Evolutionary conservation across 2,329 filamentous ascomycete genomes (phyloP).

Genomic region (Cytospora piceae): DNA sequence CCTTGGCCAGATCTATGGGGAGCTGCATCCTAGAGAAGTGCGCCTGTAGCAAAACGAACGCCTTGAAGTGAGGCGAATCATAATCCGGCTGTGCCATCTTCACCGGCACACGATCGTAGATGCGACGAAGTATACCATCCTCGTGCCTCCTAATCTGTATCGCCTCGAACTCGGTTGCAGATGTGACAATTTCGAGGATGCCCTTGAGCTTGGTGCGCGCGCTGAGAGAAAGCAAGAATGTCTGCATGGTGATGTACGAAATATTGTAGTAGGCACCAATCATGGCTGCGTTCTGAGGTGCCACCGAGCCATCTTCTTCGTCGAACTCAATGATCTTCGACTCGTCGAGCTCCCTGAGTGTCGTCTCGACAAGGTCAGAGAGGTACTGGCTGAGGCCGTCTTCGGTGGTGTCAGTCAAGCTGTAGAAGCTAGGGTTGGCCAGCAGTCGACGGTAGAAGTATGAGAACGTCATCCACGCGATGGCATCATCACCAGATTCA

Average conservation of each 20-base stretch:
- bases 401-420: conserved; percentile 83
- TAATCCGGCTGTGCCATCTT: conserved; percentile 88
- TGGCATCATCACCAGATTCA: conserved; percentile 91
- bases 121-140: conserved; percentile 81
- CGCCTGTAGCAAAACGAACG: conserved; percentile 94
- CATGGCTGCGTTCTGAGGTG: conserved; percentile 93
- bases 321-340: conserved; percentile 96
- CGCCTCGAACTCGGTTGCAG: conserved; percentile 93
- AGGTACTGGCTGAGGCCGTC: conserved; percentile 93
- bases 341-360: conserved; percentile 85
- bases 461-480: conserved; percentile 98
- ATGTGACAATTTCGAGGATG: conserved; percentile 94
- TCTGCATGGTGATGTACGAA: conserved; percentile 99
- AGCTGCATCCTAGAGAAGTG: conserved; percentile 98
- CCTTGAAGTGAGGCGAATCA: conserved; percentile 97
- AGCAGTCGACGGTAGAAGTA: conserved; percentile 96
- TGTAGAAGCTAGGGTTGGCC: conserved; percentile 96
- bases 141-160: conserved; percentile 95
- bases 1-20: conserved; percentile 92
- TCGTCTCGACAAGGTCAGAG: conserved; percentile 92
- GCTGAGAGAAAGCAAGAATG: conserved; percentile 88
- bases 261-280: conserved; percentile 99
- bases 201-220: conserved; percentile 93
- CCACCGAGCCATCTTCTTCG: conserved; percentile 87
- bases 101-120: conserved; percentile 92